Evolutionary conservation across 495 filamentous ascomycete species (phyloP).

Genomic region (Platismatia glauca): DNA sequence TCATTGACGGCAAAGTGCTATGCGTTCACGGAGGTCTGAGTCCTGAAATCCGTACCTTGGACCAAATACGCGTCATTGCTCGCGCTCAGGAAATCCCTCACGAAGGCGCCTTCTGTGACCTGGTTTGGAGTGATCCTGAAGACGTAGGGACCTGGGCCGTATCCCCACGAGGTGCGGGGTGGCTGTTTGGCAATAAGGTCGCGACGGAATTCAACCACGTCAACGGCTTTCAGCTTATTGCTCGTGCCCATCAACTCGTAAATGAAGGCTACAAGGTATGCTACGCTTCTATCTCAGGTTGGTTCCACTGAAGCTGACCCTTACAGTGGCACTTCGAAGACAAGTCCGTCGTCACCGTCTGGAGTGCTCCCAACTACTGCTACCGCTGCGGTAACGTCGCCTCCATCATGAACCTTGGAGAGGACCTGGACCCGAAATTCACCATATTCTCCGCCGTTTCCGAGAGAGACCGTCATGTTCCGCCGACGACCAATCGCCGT

Average conservation of each 20-base stretch:
- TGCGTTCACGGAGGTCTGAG: constrained; percentile 96
- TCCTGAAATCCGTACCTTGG: constrained; percentile 91
- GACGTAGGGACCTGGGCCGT: constrained; percentile 98
- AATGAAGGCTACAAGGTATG: constrained; percentile 93
- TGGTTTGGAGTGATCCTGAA: constrained; percentile 97
- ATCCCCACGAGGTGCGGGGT: constrained; percentile 86
- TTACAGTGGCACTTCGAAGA: constrained; percentile 81
- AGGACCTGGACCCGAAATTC: constrained; percentile 78
- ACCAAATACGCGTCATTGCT: constrained; percentile 96
- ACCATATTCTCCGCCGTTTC: constrained; percentile 92
- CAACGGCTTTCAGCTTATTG: constrained; percentile 89
- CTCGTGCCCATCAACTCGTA: constrained; percentile 90
- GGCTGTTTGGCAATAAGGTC: constrained; percentile 96
- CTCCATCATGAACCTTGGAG: constrained; percentile 87
- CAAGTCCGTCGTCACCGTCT: constrained; percentile 97
- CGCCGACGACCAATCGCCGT: constrained; percentile 67
- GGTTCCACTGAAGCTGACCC: not conserved
- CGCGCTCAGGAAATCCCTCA: constrained; percentile 96
- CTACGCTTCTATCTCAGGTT: not conserved
- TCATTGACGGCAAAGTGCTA: constrained; percentile 92
- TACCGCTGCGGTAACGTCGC: constrained; percentile 97
- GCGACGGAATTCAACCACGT: constrained; percentile 99
- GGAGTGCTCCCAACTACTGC: constrained; percentile 98
- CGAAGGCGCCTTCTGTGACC: constrained; percentile 94
- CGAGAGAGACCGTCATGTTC: constrained; percentile 82